phyloP scores from a whole-genome alignment of 352 stramenopile species.

The Plasmopara muralis region DNA sequence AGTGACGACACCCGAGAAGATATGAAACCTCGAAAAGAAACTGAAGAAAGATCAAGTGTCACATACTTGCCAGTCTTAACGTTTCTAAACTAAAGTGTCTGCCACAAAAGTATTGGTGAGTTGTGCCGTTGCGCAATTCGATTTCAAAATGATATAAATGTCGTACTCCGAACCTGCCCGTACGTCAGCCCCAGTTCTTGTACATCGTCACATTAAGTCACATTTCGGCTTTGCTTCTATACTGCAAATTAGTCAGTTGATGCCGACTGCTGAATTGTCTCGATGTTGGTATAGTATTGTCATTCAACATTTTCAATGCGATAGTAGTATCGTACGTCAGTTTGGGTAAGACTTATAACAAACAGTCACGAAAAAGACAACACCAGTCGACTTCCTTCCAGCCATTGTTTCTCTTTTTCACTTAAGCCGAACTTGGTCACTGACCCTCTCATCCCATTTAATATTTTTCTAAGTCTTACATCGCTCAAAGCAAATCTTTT shows the following conservation, averaged over 20 bases:
- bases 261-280: slow-evolving; percentile 17
- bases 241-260: slow-evolving; percentile 43
- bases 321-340: slow-evolving; percentile 69
- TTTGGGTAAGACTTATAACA: slow-evolving; percentile 69
- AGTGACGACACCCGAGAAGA: slow-evolving; percentile 32
- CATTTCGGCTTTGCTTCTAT: slow-evolving; percentile 61
- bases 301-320: slow-evolving; percentile 25
- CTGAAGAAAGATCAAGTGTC: slow-evolving; percentile 34
- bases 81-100: slow-evolving; percentile 58
- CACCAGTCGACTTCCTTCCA: slow-evolving; percentile 30
- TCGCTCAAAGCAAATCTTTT: too few species aligned
- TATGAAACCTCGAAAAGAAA: slow-evolving; percentile 47
- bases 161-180: slow-evolving; percentile 33
- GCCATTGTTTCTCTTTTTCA: slow-evolving; percentile 34
- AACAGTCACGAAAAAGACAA: slow-evolving; percentile 56
- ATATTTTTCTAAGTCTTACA: too few species aligned
- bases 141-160: too few species aligned
- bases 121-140: neutral
- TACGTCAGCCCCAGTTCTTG: slow-evolving; percentile 55
- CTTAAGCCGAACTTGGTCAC: slow-evolving; percentile 39
- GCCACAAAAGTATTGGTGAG: neutral
- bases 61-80: slow-evolving; percentile 58
- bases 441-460: neutral
- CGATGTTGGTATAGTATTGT: slow-evolving; percentile 5
- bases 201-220: slow-evolving; percentile 68